Percentiles rank a stretch among this genome's conserved stretches.
These are phyloP conservation scores for Cryphonectria radicalis DNA, from an alignment of 2,329 filamentous ascomycete genomes.

Conservation along the genomic window DNA sequence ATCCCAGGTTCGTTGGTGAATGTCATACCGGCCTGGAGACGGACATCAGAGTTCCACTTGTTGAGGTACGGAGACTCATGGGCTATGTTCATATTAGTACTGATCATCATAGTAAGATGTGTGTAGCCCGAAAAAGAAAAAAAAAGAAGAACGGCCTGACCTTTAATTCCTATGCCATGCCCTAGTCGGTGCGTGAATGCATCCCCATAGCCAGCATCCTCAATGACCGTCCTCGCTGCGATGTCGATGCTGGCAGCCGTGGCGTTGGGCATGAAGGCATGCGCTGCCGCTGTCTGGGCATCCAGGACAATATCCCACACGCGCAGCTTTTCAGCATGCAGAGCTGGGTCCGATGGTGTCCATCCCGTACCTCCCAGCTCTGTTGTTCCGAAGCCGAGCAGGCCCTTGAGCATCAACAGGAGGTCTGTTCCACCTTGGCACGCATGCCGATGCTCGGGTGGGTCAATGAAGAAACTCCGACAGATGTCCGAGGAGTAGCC, in stretches of 20 bases:
- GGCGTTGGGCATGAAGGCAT: conserved; percentile 53
- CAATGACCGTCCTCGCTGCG: conserved; percentile 61
- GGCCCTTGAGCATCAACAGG: background rate
- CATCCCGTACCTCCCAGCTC: background rate
- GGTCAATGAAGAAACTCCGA: conserved; percentile 61
- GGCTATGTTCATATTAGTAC: conserved; percentile 39
- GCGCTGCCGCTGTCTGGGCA: conserved; percentile 61
- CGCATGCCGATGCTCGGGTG: conserved; percentile 27
- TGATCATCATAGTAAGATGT: background rate
- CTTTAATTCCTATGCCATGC: conserved; percentile 68
- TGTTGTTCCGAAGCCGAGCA: background rate
- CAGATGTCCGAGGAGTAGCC: conserved; percentile 69
- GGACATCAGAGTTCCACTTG: conserved; percentile 57
- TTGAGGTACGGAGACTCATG: conserved; percentile 69
- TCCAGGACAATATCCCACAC: conserved; percentile 66
- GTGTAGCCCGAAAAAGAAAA: background rate
- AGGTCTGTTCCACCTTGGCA: background rate
- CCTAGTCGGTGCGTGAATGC: conserved; percentile 66
- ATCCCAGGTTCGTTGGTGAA: conserved; percentile 69
- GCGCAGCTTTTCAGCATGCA: conserved; percentile 54
- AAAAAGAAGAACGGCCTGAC: conserved; percentile 28
- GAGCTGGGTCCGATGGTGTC: conserved; percentile 22
- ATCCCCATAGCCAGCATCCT: conserved; percentile 60
- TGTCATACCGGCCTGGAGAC: conserved; percentile 60
- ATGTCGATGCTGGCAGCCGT: conserved; percentile 65